Conservation (phyloP, 495 filamentous ascomycete species). For the Hypomontagnella monticulosa region DNA sequence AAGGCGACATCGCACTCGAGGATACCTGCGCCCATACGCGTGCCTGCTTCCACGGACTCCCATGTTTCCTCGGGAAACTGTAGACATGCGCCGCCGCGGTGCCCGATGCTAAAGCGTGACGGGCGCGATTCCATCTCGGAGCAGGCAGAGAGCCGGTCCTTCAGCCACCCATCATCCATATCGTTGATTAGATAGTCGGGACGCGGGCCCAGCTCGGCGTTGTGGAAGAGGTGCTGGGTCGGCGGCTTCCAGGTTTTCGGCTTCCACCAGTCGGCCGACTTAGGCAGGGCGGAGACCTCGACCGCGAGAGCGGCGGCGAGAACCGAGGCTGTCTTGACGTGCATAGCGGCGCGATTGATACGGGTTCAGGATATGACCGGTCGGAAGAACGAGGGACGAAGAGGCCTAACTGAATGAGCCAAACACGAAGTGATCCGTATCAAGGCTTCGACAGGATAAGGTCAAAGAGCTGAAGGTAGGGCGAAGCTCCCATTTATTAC, state of each 20-base stretch:
- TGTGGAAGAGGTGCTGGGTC: slow-evolving; percentile 41
- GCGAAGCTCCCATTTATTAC: slow-evolving; percentile 14
- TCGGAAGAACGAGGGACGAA: neutral
- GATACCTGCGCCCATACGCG: slow-evolving; percentile 70
- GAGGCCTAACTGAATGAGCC: neutral
- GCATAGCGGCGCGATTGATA: slow-evolving; percentile 25
- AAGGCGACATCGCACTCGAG: slow-evolving; percentile 72
- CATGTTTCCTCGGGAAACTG: slow-evolving; percentile 70
- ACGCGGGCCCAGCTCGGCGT: slow-evolving; percentile 63
- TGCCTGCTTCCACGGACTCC: slow-evolving; percentile 62
- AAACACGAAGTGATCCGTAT: neutral
- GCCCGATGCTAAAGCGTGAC: slow-evolving; percentile 63
- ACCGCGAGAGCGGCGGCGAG: slow-evolving; percentile 34
- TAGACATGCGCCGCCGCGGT: slow-evolving; percentile 66
- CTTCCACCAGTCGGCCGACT: slow-evolving; percentile 8
- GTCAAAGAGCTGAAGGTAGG: slow-evolving; percentile 11
- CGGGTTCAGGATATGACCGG: neutral
- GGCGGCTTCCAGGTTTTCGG: slow-evolving; percentile 19
- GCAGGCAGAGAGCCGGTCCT: slow-evolving; percentile 64
- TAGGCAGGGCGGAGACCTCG: slow-evolving; percentile 33
- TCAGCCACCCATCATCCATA: slow-evolving; percentile 66
- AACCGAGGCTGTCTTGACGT: slow-evolving; percentile 24
- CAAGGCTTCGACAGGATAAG: neutral
- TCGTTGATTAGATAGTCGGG: slow-evolving; percentile 68
- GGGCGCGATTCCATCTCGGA: slow-evolving; percentile 53